Conservation (phyloP, 371 early-diverging fungal genomes). For the Apophysomyces ossiformis region DNA sequence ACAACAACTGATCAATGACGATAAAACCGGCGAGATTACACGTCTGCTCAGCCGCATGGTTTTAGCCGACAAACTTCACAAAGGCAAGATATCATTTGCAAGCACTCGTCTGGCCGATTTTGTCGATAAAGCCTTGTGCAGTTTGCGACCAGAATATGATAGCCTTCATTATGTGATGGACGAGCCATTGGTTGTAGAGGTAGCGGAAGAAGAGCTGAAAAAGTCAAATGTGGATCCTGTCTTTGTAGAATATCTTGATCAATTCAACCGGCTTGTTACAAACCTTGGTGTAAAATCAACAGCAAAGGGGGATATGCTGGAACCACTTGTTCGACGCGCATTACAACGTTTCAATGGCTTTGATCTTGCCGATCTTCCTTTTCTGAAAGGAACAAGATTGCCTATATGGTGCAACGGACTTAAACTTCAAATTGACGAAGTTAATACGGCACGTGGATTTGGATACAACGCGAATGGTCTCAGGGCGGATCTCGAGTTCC, state of each 20-base stretch:
- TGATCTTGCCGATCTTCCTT: slow-evolving; percentile 23
- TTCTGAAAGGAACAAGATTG: slow-evolving; percentile 18
- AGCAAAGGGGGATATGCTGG: slow-evolving; percentile 18
- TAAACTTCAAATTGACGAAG: slow-evolving; percentile 20
- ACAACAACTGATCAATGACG: neutral
- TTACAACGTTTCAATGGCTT: slow-evolving; percentile 16
- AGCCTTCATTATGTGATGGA: slow-evolving; percentile 1
- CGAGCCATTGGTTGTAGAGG: slow-evolving; percentile 20
- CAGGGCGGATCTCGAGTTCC: slow-evolving; percentile 21
- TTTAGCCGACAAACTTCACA: slow-evolving; percentile 15
- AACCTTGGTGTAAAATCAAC: slow-evolving; percentile 15
- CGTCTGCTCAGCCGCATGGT: slow-evolving; percentile 23
- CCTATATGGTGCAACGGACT: slow-evolving; percentile 18
- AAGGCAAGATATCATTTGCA: slow-evolving; percentile 13
- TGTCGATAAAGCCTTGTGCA: neutral
- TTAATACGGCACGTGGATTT: slow-evolving; percentile 2
- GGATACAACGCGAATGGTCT: neutral
- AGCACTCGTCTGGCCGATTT: neutral
- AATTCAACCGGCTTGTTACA: slow-evolving; percentile 16
- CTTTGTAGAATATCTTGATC: slow-evolving; percentile 17
- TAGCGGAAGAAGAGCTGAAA: slow-evolving; percentile 16
- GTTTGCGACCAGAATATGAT: neutral
- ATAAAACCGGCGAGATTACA: slow-evolving; percentile 11
- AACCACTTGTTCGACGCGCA: slow-evolving; percentile 14
- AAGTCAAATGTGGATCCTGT: slow-evolving; percentile 3